Evolutionary conservation across 352 stramenopile species (phyloP).

Genomic region (Phytophthora citricola): DNA sequence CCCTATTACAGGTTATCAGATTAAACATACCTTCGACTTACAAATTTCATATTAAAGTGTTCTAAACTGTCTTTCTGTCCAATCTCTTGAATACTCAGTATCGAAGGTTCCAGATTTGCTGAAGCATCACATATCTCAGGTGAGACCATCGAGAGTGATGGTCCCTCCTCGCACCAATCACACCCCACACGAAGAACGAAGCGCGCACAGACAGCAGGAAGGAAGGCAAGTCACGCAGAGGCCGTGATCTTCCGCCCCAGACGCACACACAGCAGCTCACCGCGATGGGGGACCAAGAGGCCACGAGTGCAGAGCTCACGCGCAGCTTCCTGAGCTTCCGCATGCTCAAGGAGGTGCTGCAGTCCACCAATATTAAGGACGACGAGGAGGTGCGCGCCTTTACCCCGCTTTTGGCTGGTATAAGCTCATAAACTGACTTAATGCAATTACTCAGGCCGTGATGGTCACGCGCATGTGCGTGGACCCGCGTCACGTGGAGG

Average conservation of each 20-base stretch:
- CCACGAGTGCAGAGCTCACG: slow-evolving; percentile 47
- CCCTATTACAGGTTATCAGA: slow-evolving; percentile 1
- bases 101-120: background rate
- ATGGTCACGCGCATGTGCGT: slow-evolving; percentile 88
- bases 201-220: slow-evolving; percentile 18
- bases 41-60: background rate
- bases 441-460: slow-evolving; percentile 48
- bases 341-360: slow-evolving; percentile 80
- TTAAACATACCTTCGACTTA: too few relatives aligned
- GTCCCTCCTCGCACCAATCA: slow-evolving; percentile 26
- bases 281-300: slow-evolving; percentile 38
- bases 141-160: slow-evolving; percentile 25
- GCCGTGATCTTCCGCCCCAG: slow-evolving; percentile 8
- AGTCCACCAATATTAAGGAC: slow-evolving; percentile 79
- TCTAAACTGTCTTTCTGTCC: background rate
- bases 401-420: slow-evolving; percentile 4
- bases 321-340: slow-evolving; percentile 74
- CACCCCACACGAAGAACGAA: slow-evolving; percentile 28
- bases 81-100: background rate
- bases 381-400: slow-evolving; percentile 68
- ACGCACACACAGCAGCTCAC: slow-evolving; percentile 8
- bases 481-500: slow-evolving; percentile 72
- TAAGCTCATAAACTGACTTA: background rate
- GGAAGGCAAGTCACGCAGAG: background rate
- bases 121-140: slow-evolving; percentile 5